Base-by-base conservation (phyloP, 805 yeast genomes). In the Allodekkera sacchari region DNA sequence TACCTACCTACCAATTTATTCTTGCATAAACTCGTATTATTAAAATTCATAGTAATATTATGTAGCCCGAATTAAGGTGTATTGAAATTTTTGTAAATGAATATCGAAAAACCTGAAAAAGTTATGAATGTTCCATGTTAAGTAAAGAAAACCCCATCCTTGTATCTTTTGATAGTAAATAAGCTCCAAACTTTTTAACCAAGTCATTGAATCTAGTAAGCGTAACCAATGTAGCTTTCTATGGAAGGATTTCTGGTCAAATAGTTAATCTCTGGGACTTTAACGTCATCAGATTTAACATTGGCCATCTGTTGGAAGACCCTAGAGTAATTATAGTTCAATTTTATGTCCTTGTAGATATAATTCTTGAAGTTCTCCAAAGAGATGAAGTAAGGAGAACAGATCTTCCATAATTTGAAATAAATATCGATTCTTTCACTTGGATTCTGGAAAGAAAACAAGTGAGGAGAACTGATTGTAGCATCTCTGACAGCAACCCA, bases 401-500 rank as follows among this genome's bases (percentile, higher is more conserved):
- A 74, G 25, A 63, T 47, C 41, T 70, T 67, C 48, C 76, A 70
- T 36, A 77, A 57, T 32, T 69, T 61, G 52, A 73, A 64, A 51
- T 75, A 77, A 18, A 76, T 54, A 22, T 64, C 59, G 38, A 66
- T 64, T 53, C 84, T 64, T 24, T 64, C 67, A 13, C 62, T 52
- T 18, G 55, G 47, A 27, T 54, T 47, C 6, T 31, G 33, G 33
- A 53, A 50, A 9, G 33, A 53, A 23, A 49, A 41, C 29, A 52
- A 58, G 16, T 50, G 52, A 26, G 47, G 51, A 4, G 77, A 65
- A 36, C 60, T 58, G 26, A 74, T 62, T 5, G 92, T 82, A 14
- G 89, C 83, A 52, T 78, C 87, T 59, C 88, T 73, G 36, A 83
- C 55, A 3, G 89, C 81, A 24, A 83, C 79, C 89, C 89, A 82